Evolutionary conservation across 2,329 filamentous ascomycete species (phyloP), one percentile per base, ranked within the genome.

Genomic region (Zymoseptoria passerinii): DNA sequence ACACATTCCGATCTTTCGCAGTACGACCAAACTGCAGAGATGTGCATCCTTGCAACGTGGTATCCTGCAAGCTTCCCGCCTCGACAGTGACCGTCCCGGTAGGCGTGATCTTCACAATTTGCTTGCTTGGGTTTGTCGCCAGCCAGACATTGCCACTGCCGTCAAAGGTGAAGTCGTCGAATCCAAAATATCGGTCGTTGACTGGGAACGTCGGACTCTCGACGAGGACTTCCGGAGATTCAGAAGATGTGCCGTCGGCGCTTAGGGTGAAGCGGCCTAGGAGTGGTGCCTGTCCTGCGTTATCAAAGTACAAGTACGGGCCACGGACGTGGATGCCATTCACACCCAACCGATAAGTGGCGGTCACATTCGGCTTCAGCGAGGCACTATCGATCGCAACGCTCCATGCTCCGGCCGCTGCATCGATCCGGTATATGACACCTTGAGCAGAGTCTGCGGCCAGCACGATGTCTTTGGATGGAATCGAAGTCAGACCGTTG

Each of bases 281-380:
- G 13, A 44, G 35, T 3, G 35, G 35, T 16, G 35, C 13, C 35
- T 44, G 35, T 44, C 3, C 10, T 16, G 54, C 51, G 50, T 62
- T 65, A 40, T 49, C 58, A 57, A 62, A 65, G 56, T 63, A 61
- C 2, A 62, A 48, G 28, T 60, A 52, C 9, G 48, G 53, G 10
- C 60, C 50, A 7, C 48, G 57, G 7, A 59, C 56, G n/a, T 56
- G 62, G n/a, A 66, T 56, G 23, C 62, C 64, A 56, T 64, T 64
- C 6, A 66, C 53, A 8, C 63, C 61, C 20, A 63, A 51, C 16
- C 49, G 19, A n/a, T 56, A 18, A 2, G 50, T n/a, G 8, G 55
- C 50, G 13, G 55, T 56, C 10, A 20, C 48, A 50, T 65, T 63
- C 19, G 63, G 60, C 58, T 61, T 63, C 23, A 64, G 49, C 1